phyloP scores from a whole-genome alignment of 148 eudicot genomes.

The Chenopodium formosanum region DNA sequence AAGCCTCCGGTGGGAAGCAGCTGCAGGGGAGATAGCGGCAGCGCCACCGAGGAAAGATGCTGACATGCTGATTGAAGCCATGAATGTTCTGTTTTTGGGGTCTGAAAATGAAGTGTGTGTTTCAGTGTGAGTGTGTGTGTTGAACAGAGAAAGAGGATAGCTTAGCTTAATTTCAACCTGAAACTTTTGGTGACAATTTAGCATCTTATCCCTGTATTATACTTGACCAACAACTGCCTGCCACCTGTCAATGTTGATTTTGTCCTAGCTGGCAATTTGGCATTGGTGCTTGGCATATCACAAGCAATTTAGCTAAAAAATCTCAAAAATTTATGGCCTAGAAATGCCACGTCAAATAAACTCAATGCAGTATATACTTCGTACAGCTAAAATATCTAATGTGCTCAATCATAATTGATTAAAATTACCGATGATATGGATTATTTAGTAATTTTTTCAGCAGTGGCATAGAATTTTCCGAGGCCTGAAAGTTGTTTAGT shows the following conservation, averaged over 20 bases:
- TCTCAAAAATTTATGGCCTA: background rate
- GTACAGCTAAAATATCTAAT: too few relatives aligned
- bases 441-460: background rate
- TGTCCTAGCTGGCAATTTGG: background rate
- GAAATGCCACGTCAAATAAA: background rate
- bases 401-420: too few relatives aligned
- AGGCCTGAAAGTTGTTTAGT: background rate
- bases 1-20: slow-evolving; percentile 7
- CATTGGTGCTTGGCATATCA: slow-evolving; percentile 18
- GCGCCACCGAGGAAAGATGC: slow-evolving; percentile 25
- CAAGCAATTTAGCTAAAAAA: background rate
- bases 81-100: background rate
- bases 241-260: slow-evolving; percentile 22
- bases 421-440: too few relatives aligned
- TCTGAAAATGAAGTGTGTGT: background rate
- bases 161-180: slow-evolving; percentile 19
- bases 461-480: background rate
- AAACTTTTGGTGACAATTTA: slow-evolving; percentile 4
- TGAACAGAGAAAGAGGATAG: background rate
- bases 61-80: slow-evolving; percentile 48
- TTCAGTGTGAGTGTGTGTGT: background rate
- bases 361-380: too few relatives aligned
- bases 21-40: background rate
- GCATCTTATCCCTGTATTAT: slow-evolving; percentile 26
- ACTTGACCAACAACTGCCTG: slow-evolving; percentile 14